These are phyloP conservation scores for Aspergillus hiratsukae DNA, from an alignment of 2,329 filamentous ascomycete species.

Conservation along the genomic window DNA sequence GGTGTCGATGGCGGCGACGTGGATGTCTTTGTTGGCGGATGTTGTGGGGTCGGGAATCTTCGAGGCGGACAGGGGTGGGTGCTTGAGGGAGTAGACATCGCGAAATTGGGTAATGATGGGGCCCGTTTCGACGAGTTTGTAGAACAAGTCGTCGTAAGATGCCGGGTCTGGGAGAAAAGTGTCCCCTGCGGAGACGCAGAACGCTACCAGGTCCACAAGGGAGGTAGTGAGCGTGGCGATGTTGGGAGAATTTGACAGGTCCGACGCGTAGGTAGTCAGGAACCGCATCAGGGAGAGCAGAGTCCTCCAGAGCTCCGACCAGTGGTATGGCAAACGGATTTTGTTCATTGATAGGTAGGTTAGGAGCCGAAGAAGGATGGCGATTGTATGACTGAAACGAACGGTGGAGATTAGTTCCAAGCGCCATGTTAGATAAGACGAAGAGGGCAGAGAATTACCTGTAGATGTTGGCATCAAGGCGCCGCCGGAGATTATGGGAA, in stretches of 20 bases:
- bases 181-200: slow-evolving; percentile 82
- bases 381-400: slow-evolving; percentile 58
- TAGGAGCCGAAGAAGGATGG: slow-evolving; percentile 75
- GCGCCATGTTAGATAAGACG: not conserved
- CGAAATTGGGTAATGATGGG: slow-evolving; percentile 79
- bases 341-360: slow-evolving; percentile 79
- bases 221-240: slow-evolving; percentile 71
- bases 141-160: slow-evolving; percentile 94
- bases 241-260: slow-evolving; percentile 64
- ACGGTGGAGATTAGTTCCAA: not conserved
- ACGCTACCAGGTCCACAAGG: slow-evolving; percentile 75
- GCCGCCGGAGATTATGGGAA: slow-evolving; percentile 85
- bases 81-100: slow-evolving; percentile 60
- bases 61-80: slow-evolving; percentile 12
- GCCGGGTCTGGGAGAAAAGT: slow-evolving; percentile 82
- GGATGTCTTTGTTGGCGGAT: slow-evolving; percentile 17
- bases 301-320: slow-evolving; percentile 90
- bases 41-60: slow-evolving; percentile 14
- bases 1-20: slow-evolving; percentile 71
- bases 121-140: slow-evolving; percentile 92
- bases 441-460: slow-evolving; percentile 41
- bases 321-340: slow-evolving; percentile 82
- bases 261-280: slow-evolving; percentile 76
- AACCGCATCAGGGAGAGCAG: slow-evolving; percentile 86
- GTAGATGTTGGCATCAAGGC: slow-evolving; percentile 81